Conservation (phyloP, 495 filamentous ascomycete species). For the Trichocladium uniseriatum region DNA sequence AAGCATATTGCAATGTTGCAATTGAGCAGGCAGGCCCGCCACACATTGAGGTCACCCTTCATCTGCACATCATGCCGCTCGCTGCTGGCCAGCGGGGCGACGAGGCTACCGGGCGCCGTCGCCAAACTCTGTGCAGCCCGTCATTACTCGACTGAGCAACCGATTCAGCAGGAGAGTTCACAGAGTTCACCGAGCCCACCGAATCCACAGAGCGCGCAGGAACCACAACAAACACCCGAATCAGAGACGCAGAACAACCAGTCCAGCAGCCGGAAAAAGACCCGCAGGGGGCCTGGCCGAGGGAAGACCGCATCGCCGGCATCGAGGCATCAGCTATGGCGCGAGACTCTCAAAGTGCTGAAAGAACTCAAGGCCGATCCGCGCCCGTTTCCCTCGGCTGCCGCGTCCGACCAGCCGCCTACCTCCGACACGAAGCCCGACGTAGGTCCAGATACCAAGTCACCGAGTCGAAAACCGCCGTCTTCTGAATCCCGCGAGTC, state of each 20-base stretch:
- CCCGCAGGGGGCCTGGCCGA: not conserved
- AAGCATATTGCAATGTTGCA: conserved; percentile 19
- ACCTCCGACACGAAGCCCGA: no score
- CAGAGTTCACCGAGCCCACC: not conserved
- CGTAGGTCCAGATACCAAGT: no score
- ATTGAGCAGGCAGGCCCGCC: conserved; percentile 7
- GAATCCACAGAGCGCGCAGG: not conserved
- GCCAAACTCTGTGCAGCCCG: conserved; percentile 1
- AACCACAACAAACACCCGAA: not conserved
- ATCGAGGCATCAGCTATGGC: conserved; percentile 4
- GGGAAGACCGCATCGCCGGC: not conserved
- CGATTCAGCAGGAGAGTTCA: no score
- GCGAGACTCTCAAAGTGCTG: conserved; percentile 7
- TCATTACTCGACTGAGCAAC: conserved; percentile 3
- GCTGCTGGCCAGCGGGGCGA: conserved; percentile 3
- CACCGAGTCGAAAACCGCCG: no score
- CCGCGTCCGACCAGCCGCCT: no score
- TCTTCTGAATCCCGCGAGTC: not conserved
- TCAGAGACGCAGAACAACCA: not conserved
- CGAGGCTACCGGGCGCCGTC: conserved; percentile 1
- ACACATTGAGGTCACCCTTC: conserved; percentile 5
- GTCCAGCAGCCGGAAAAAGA: no score
- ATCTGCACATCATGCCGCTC: conserved; percentile 20
- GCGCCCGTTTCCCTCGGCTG: no score
- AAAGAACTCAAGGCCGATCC: conserved; percentile 3